Conservation (phyloP, 78 protist genomes). For the Dictyostelium purpureum region DNA sequence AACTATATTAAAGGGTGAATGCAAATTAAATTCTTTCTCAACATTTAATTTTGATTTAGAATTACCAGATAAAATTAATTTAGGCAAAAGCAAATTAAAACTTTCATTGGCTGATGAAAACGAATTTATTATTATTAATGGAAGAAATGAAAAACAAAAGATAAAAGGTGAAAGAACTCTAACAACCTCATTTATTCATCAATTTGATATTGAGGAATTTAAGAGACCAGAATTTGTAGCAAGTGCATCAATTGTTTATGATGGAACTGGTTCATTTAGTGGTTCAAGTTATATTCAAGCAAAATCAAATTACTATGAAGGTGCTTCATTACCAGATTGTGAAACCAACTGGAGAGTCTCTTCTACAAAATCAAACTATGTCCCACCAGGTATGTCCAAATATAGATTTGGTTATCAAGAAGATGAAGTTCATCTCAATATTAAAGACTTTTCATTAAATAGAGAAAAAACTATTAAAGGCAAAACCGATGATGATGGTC, state of each 20-base stretch:
- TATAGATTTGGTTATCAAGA: slow-evolving; percentile 36
- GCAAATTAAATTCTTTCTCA: slow-evolving; percentile 16
- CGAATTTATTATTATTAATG: slow-evolving; percentile 1
- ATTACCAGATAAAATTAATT: slow-evolving; percentile 35
- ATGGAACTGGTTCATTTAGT: not conserved
- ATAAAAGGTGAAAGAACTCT: not conserved
- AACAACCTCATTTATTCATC: not conserved
- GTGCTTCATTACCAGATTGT: slow-evolving; percentile 49
- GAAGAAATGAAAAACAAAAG: not conserved
- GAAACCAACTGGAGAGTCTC: slow-evolving; percentile 42
- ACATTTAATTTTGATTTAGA: slow-evolving; percentile 21
- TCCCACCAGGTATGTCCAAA: slow-evolving; percentile 30
- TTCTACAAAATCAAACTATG: not conserved
- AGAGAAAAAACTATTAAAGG: slow-evolving; percentile 10
- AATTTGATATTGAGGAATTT: slow-evolving; percentile 51
- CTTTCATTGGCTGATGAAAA: slow-evolving; percentile 21
- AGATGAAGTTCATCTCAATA: not conserved
- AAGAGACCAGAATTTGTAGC: slow-evolving; percentile 71
- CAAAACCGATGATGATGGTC: slow-evolving; percentile 62
- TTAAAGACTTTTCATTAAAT: not conserved
- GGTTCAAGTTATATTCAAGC: slow-evolving; percentile 52
- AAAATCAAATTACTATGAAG: slow-evolving; percentile 66
- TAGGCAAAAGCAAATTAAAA: slow-evolving; percentile 9
- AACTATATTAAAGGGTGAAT: slow-evolving; percentile 28
- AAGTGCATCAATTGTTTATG: not conserved